Base-by-base conservation (phyloP, 352 stramenopile species). In the Globisporangium acanthophoron region DNA sequence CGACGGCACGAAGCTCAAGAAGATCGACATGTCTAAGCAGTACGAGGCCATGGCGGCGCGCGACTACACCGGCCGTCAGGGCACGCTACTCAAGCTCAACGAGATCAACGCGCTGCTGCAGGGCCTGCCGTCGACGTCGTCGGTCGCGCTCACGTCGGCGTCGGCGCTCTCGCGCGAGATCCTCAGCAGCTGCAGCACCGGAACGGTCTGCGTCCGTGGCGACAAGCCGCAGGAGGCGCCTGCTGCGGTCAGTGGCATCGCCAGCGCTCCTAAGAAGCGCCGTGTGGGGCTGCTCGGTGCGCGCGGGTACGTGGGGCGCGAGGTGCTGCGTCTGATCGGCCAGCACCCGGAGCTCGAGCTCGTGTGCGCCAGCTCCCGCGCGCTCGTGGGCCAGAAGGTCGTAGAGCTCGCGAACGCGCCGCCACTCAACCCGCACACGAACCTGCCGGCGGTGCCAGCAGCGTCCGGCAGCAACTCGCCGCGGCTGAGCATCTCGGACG, bases 51-150 rank as follows among this genome's bases (percentile, higher is more conserved):
- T 96, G 78, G 82, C 81, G 12, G 64, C 80, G 13, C 73, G 72
- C 16, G 85, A 96, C 74, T 96, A 96, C 71, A 92, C 80, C 21
- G 87, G 87, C 16, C 87, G 88, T 40, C 87, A 96, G 58, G 88
- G 88, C 51, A 96, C 88, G 54, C 76, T 96, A n/a, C 76, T 96
- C 54, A 96, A 96, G 76, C 74, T 96, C 16, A 96, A 94, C 56
- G 88, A 96, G 70, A 95, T 96, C 66, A 87, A 96, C 67, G 70
- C 73, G 35, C 73, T 96, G 20, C 68, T 95, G 44, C 71, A 92
- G 56, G 76, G 76, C 37, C 65, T 96, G 37, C 85, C 88, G 15
- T 74, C 72, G 40, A 79, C 80, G 20, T 93, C 86, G 18, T 92
- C 88, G 0, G 88, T 96, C 31, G 79, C 87, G 39, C 80, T 96